Conservation (phyloP, 371 early-diverging fungal species). For the Dichotomocladium elegans region DNA sequence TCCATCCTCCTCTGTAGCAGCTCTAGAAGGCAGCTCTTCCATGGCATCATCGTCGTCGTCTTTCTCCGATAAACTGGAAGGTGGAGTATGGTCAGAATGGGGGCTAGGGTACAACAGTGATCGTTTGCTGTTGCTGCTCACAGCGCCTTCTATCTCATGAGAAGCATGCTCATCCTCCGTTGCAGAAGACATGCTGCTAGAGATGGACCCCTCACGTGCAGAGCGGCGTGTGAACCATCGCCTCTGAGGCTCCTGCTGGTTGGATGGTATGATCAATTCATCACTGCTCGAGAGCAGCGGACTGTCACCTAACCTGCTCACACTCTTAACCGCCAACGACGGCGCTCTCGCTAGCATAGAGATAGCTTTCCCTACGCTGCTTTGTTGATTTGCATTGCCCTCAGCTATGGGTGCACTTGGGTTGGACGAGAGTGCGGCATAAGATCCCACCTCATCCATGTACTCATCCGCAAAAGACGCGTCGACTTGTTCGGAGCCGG, state of each 20-base stretch:
- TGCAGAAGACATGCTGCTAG: constrained; percentile 13
- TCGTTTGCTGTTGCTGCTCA: not conserved
- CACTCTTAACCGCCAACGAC: constrained; percentile 14
- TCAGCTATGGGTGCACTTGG: not conserved
- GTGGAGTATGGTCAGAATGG: not conserved
- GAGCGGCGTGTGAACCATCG: constrained; percentile 11
- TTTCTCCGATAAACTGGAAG: not conserved
- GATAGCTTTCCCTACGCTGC: constrained; percentile 15
- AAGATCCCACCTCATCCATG: constrained; percentile 21
- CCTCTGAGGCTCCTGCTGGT: constrained; percentile 6
- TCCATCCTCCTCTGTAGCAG: not conserved
- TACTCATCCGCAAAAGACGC: constrained; percentile 37
- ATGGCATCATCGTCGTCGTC: constrained; percentile 3
- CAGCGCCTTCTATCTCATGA: too few relatives aligned
- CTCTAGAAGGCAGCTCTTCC: not conserved
- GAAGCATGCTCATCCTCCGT: not conserved
- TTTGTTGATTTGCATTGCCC: not conserved
- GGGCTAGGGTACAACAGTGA: not conserved
- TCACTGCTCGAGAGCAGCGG: too few relatives aligned
- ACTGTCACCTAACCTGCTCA: too few relatives aligned
- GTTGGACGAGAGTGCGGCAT: constrained; percentile 8
- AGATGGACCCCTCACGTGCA: constrained; percentile 24
- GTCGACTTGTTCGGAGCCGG: constrained; percentile 6
- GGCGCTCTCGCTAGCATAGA: constrained; percentile 17
- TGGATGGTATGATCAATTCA: too few relatives aligned